phyloP scores from a whole-genome alignment of 2,329 filamentous ascomycete genomes.

The Chaetothyriales sp. region DNA sequence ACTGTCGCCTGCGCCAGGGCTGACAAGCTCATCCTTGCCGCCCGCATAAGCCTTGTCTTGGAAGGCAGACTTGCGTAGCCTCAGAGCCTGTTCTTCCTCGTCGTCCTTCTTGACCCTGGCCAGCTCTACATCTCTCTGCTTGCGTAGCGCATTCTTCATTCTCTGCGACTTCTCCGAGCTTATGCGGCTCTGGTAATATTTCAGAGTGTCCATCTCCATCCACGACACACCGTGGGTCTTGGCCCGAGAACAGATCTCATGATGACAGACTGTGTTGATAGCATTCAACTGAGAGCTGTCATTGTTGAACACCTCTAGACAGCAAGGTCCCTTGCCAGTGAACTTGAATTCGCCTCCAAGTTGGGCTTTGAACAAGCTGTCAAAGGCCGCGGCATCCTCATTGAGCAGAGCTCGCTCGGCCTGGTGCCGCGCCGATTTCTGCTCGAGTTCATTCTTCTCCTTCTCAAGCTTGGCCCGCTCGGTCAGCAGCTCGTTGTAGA shows the following conservation, averaged over 20 bases:
- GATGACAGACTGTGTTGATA: constrained; percentile 6
- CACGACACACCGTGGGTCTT: constrained; percentile 14
- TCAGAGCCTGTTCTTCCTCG: constrained; percentile 10
- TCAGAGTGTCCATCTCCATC: constrained; percentile 17
- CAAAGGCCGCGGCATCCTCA: constrained; percentile 9
- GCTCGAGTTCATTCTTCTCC: constrained; percentile 14
- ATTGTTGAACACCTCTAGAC: constrained; percentile 6
- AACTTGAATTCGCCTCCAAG: constrained; percentile 14
- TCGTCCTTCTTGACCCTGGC: constrained; percentile 13
- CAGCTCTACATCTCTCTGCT: constrained; percentile 16
- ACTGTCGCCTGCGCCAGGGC: background rate
- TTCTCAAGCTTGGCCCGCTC: constrained; percentile 15
- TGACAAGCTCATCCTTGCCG: background rate
- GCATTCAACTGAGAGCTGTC: background rate
- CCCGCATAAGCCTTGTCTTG: constrained; percentile 4
- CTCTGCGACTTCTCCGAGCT: constrained; percentile 11
- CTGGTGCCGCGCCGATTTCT: constrained; percentile 12
- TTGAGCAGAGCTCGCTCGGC: constrained; percentile 13
- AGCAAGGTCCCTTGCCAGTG: constrained; percentile 9
- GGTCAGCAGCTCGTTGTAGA: constrained; percentile 14
- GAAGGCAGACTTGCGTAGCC: constrained; percentile 5
- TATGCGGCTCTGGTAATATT: constrained; percentile 15
- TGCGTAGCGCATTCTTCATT: constrained; percentile 16
- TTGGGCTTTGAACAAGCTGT: constrained; percentile 11
- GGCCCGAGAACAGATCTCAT: constrained; percentile 14